phyloP scores from a whole-genome alignment of 768 basidiomycete genomes.

The Russula emetica region DNA sequence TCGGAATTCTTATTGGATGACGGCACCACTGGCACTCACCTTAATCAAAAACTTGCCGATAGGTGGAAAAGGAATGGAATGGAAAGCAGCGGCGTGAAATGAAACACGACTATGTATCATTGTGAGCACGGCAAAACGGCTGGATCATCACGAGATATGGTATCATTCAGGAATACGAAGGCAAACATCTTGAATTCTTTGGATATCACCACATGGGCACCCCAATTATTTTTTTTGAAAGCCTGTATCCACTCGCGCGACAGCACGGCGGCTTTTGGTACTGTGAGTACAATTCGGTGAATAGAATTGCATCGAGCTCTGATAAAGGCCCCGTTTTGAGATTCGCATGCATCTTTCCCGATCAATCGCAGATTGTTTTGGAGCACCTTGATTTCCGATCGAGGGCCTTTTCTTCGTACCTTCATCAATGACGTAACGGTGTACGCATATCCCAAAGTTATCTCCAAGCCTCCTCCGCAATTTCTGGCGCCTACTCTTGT shows the following conservation, averaged over 20 bases:
- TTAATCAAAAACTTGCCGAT: neutral
- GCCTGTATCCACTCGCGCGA: neutral
- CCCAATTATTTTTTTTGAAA: neutral
- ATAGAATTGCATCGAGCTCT: conserved; percentile 22
- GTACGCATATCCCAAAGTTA: neutral
- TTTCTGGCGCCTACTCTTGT: neutral
- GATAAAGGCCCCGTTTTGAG: conserved; percentile 27
- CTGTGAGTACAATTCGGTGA: conserved; percentile 28
- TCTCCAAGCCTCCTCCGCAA: neutral
- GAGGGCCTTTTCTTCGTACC: no score
- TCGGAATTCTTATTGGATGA: neutral
- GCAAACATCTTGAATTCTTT: conserved; percentile 11
- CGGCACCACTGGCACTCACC: neutral
- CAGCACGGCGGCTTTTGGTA: conserved; percentile 30
- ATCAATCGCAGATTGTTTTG: no score
- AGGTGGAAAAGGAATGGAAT: conserved; percentile 14
- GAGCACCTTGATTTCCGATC: no score
- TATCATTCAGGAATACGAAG: conserved; percentile 2
- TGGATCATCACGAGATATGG: neutral
- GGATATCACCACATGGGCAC: conserved; percentile 7
- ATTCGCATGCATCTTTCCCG: neutral
- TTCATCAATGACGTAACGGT: neutral
- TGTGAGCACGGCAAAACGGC: neutral
- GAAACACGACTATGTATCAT: neutral
- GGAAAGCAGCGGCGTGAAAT: conserved; percentile 22